These are phyloP conservation scores for Stevia rebaudiana DNA, from an alignment of 140 eudicot genomes.

Conservation along the genomic window DNA sequence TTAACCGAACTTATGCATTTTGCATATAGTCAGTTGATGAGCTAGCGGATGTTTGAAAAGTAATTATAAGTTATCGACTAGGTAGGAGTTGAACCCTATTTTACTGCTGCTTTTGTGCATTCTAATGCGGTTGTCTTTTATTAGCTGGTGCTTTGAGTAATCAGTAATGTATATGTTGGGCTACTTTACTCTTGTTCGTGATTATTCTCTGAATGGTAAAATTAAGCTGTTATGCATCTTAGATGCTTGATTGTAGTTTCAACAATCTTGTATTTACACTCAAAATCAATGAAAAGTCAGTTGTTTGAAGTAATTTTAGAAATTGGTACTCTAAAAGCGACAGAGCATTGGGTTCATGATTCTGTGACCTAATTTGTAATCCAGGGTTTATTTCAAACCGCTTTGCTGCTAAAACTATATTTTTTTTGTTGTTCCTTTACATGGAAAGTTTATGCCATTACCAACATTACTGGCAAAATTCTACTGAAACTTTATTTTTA, in stretches of 20 bases:
- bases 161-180: not conserved
- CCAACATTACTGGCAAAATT: not conserved
- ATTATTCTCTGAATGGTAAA: slow-evolving; percentile 6
- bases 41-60: not conserved
- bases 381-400: not conserved
- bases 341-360: not conserved
- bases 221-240: not conserved
- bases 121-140: not conserved
- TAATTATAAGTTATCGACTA: not conserved
- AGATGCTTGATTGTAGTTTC: slow-evolving; percentile 2
- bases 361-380: not conserved
- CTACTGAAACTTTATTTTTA: not conserved
- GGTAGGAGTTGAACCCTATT: slow-evolving; percentile 17
- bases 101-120: not conserved
- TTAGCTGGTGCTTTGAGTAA: not conserved
- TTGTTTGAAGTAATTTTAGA: not conserved
- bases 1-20: not conserved
- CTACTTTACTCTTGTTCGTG: not conserved
- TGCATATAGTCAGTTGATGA: not conserved
- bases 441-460: not conserved
- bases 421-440: not conserved
- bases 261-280: not conserved
- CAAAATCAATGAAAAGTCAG: not conserved
- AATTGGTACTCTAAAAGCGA: not conserved
- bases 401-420: not conserved